Conservation (phyloP, 2,329 filamentous ascomycete species). For the Lasiodiplodia theobromae region DNA sequence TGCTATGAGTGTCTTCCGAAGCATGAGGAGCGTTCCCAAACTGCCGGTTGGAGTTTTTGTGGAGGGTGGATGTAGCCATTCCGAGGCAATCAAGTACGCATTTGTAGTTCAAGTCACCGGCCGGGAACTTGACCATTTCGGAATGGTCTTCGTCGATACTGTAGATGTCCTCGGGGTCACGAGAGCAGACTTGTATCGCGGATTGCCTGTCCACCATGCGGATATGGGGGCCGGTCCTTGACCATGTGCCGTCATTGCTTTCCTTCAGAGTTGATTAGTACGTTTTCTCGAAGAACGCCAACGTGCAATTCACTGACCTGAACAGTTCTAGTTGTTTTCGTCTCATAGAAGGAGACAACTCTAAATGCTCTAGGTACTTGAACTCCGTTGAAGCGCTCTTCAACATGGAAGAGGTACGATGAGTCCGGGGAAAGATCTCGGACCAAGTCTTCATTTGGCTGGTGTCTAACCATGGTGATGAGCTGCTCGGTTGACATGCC, state of each 20-base stretch:
- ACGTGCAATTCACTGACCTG: not conserved
- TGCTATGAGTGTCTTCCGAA: not conserved
- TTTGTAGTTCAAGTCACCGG: not conserved
- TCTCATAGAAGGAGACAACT: constrained; percentile 8
- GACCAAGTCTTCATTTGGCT: not conserved
- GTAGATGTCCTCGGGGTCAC: not conserved
- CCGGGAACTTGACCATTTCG: not conserved
- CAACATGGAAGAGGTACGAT: not conserved
- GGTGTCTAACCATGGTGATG: not conserved
- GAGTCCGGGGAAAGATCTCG: not conserved
- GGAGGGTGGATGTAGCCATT: not conserved
- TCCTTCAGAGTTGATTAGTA: not conserved
- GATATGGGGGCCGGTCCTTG: not conserved
- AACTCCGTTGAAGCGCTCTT: not conserved
- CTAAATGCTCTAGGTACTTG: not conserved
- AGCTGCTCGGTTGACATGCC: not conserved
- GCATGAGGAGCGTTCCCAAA: fast-evolving
- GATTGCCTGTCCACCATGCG: constrained; percentile 1
- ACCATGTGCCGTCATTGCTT: not conserved
- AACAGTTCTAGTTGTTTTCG: not conserved
- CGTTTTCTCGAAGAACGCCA: fast-evolving
- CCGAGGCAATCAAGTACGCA: not conserved
- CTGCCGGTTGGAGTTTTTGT: not conserved
- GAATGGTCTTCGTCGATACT: constrained; percentile 4
- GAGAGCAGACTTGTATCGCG: not conserved